Percentiles rank a stretch among this genome's conserved stretches.
Evolutionary conservation across 768 basidiomycete species (phyloP).

Genomic region (Nidularia pulvinata): DNA sequence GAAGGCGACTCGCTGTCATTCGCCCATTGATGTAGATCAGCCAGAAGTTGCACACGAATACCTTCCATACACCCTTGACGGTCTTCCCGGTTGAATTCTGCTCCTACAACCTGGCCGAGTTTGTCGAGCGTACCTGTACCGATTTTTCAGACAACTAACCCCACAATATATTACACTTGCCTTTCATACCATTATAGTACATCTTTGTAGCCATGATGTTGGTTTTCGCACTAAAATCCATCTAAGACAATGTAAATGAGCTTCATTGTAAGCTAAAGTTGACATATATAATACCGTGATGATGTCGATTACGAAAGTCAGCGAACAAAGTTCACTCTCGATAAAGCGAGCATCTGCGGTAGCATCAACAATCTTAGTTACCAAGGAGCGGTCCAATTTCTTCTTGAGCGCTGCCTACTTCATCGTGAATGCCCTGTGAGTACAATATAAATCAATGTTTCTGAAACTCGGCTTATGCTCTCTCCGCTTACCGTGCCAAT

Average conservation of each 20-base stretch:
- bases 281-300: background rate
- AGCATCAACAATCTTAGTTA: background rate
- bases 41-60: conserved; percentile 8
- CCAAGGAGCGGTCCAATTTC: background rate
- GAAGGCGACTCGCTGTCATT: conserved; percentile 26
- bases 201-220: background rate
- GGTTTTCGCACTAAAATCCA: background rate
- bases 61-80: conserved; percentile 6
- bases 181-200: background rate
- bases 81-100: background rate
- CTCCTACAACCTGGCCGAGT: background rate
- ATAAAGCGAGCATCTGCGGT: background rate
- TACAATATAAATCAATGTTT: background rate
- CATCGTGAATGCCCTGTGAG: background rate
- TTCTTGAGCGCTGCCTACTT: background rate
- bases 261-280: background rate
- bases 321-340: background rate
- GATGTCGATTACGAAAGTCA: background rate
- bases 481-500: background rate
- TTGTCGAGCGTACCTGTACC: background rate
- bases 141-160: background rate
- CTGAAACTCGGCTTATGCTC: background rate
- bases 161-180: background rate
- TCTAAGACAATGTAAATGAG: background rate
- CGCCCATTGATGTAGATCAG: conserved; percentile 15